Evolutionary conservation across 176 grass and related monocot species (phyloP), one percentile per base, ranked within the genome.

Genomic region (Phoenix roebelenii): DNA sequence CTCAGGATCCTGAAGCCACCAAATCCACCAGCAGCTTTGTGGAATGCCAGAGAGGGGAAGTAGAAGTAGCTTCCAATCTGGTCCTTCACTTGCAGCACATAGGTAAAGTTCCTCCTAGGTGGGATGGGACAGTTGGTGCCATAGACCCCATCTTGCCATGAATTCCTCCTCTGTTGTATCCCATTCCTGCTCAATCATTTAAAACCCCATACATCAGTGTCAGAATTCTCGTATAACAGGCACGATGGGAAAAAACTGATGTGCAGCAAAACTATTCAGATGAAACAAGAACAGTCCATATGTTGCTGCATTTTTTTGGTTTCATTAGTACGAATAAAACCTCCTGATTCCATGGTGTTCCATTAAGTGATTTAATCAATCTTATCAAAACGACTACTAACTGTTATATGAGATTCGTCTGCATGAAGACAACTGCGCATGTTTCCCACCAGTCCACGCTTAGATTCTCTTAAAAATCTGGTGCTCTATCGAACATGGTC

Each of bases 1-100:
- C 91, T 95, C 24, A 95, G 83, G 16, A 96, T 74, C 55, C 86
- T 65, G 68, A 96, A 77, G 73, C 65, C 92, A 62, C 92, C 92
- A 61, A 96, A 87, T 49, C 80, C 92, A 17, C 92, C 92, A 16
- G 83, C 92, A 2, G 92, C 86, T 57, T 96, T 96, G 81, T 96
- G 92, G 80, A 96, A 85, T 5, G 74, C 86, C 23, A 96, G 83
- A 52, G 92, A 96, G 18, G 87, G 92, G 77, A 96, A 96, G 77
- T 96, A 96, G 75, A 63, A 96, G 69, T 87, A 96, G 55, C 80
- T 85, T 66, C 92, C 92, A 25, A 96, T 96, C 80, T 90, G 92
- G 76, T 96, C 92, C 78, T 96, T 96, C 50, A 66, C 63, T 82
- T 96, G 92, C 51, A 90, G 70, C 59, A 82, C 70, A 68, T 87